Evolutionary conservation across 257 asterid species (phyloP), one percentile per base, ranked within the genome.

Genomic region (Solanum appendiculatum): DNA sequence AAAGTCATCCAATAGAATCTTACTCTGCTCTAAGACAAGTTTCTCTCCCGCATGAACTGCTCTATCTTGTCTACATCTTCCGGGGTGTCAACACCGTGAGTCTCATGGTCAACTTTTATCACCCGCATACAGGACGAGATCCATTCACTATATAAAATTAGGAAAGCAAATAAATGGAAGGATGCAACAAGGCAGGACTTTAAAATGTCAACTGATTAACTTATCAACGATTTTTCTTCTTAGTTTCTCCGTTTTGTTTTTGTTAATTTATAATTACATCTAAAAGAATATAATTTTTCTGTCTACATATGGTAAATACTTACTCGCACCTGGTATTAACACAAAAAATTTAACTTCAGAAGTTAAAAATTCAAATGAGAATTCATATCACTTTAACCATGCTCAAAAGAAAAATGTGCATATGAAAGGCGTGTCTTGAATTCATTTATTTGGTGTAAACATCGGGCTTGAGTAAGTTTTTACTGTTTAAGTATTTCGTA

Each of bases 21-120:
- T 48, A 80, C 29, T 16, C 42, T 46, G 42, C 29, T 33, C 93
- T 94, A 95, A 75, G 91, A 64, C 87, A 93, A 88, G 89, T 92
- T 94, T 77, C 90, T 88, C 83, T 92, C 95, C 0, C 92, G 89
- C 93, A 92, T 95, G 78, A 91, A 92, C 27, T 66, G 85, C 92
- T 95, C 98, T 73, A 94, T 89, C 89, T 91, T 95, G 64, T 82
- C 94, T 60, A 93, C 91, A 48, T 95, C 98, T 89, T 92, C 98
- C 1, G 95, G 93, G 87, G 91, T 90, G 87, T 95, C 98, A 69
- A 94, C 95, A 23, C 98, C 97, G 40, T 94, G 97, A 70, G 94
- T 90, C 36, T 94, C 98, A 34, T 94, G 93, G 83, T 94, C 94
- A 29, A 95, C 98, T 90, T 92, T 94, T 86, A 95, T 95, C 88